These are phyloP conservation scores for Leccinum barrowsii DNA, from an alignment of 768 basidiomycete species.

Conservation along the genomic window DNA sequence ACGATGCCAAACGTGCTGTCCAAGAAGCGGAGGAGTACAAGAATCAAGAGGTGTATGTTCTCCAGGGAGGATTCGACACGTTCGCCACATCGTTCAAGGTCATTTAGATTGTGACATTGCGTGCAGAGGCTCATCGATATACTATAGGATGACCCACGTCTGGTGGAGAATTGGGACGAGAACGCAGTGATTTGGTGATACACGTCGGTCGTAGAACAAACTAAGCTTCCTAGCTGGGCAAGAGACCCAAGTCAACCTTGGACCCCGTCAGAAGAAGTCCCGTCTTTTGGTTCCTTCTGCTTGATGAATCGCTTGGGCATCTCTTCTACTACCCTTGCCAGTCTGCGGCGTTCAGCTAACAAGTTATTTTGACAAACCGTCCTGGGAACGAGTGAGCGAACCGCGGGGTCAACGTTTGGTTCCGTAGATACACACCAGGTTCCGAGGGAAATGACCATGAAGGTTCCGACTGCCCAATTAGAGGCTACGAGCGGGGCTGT, in stretches of 20 bases:
- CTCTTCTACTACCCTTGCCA: slow-evolving; percentile 56
- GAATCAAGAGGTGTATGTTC: slow-evolving; percentile 57
- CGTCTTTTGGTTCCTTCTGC: slow-evolving; percentile 34
- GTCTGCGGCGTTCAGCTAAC: slow-evolving; percentile 49
- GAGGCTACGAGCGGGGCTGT: slow-evolving; percentile 59
- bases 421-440: slow-evolving; percentile 53
- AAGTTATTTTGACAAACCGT: slow-evolving; percentile 60
- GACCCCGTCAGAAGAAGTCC: slow-evolving; percentile 9
- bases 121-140: slow-evolving; percentile 1
- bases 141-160: slow-evolving; percentile 54
- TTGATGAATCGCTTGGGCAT: slow-evolving; percentile 56
- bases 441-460: slow-evolving; percentile 60
- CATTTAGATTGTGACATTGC: not conserved
- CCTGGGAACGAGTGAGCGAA: slow-evolving; percentile 37
- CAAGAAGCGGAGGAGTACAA: slow-evolving; percentile 39
- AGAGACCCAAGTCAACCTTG: not conserved
- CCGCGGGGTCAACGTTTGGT: not conserved
- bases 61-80: slow-evolving; percentile 67
- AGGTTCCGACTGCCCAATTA: slow-evolving; percentile 79
- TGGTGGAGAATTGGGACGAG: slow-evolving; percentile 77
- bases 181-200: slow-evolving; percentile 50
- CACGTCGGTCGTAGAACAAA: slow-evolving; percentile 7
- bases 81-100: slow-evolving; percentile 74
- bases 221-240: not conserved
- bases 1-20: slow-evolving; percentile 57